phyloP scores from a whole-genome alignment of 352 stramenopile genomes.

The Pythium monospermum region DNA sequence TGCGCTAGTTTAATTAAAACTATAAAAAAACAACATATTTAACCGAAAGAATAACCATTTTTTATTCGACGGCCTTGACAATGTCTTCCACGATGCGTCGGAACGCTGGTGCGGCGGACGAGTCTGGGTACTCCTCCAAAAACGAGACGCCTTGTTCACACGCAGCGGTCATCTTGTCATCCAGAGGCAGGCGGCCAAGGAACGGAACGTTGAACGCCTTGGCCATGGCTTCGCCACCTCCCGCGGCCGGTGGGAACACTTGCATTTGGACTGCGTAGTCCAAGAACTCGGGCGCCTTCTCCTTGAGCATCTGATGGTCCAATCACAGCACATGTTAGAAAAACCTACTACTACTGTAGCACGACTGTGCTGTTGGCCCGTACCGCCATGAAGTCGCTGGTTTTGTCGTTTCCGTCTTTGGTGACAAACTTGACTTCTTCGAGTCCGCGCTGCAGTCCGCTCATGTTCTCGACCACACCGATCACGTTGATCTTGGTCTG shows the following conservation, averaged over 20 bases:
- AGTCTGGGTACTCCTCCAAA: constrained; percentile 84
- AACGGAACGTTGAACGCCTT: constrained; percentile 95
- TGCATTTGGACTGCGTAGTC: constrained; percentile 77
- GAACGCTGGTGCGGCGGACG: constrained; percentile 65
- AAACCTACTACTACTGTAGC: background rate
- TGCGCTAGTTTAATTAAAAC: too few species aligned
- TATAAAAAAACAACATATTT: too few species aligned
- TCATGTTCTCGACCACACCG: constrained; percentile 99
- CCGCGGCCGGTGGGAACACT: constrained; percentile 87
- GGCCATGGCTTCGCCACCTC: constrained; percentile 93
- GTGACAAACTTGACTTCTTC: constrained; percentile 65
- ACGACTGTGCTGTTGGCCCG: background rate
- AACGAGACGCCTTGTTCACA: constrained; percentile 96
- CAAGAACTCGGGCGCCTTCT: constrained; percentile 82
- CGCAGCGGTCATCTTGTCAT: constrained; percentile 94
- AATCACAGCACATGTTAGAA: background rate
- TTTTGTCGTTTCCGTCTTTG: constrained; percentile 50
- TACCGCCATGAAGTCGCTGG: constrained; percentile 56
- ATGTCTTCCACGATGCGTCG: constrained; percentile 69
- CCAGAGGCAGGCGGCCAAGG: constrained; percentile 94
- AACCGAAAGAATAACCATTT: too few species aligned
- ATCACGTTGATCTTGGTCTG: constrained; percentile 77
- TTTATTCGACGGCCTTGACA: constrained; percentile 48
- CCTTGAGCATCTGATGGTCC: constrained; percentile 54
- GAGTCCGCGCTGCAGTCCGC: constrained; percentile 83